Conservation (phyloP, 371 early-diverging fungal genomes). For the Globomyces sp. region DNA sequence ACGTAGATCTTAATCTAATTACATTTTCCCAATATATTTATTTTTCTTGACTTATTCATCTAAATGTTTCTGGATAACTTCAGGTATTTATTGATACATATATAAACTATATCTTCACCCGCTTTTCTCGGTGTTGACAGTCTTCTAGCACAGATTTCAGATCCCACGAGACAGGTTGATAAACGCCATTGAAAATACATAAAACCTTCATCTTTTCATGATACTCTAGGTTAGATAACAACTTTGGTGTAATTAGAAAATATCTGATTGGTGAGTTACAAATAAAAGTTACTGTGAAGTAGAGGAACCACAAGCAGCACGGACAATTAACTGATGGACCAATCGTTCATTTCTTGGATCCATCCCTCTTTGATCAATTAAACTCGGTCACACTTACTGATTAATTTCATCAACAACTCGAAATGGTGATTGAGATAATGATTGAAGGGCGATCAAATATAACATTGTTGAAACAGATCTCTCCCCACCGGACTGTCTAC, state of each 20-base stretch:
- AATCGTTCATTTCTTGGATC: conserved; percentile 97
- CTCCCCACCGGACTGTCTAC: conserved; percentile 98
- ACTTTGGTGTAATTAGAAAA: conserved; percentile 99
- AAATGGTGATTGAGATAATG: conserved; percentile 88
- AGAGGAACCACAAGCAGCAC: conserved; percentile 44
- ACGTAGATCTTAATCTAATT: no score
- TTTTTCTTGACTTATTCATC: no score
- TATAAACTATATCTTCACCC: no score
- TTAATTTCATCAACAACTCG: conserved; percentile 99
- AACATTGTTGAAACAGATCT: conserved; percentile 95
- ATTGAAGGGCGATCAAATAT: conserved; percentile 95
- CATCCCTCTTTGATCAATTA: conserved; percentile 72
- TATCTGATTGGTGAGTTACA: conserved; percentile 76
- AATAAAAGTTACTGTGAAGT: conserved; percentile 66
- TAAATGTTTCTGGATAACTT: no score
- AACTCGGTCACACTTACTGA: conserved; percentile 49
- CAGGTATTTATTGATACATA: no score
- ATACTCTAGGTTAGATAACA: conserved; percentile 94
- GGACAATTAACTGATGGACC: conserved; percentile 92
- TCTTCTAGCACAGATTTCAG: no score
- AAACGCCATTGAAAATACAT: conserved; percentile 93
- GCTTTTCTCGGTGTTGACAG: no score
- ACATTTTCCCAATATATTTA: no score
- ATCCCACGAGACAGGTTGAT: conserved; percentile 59
- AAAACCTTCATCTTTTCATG: conserved; percentile 90